These are phyloP conservation scores for Escallonia rubra DNA, from an alignment of 129 eudicot species.

Conservation along the genomic window DNA sequence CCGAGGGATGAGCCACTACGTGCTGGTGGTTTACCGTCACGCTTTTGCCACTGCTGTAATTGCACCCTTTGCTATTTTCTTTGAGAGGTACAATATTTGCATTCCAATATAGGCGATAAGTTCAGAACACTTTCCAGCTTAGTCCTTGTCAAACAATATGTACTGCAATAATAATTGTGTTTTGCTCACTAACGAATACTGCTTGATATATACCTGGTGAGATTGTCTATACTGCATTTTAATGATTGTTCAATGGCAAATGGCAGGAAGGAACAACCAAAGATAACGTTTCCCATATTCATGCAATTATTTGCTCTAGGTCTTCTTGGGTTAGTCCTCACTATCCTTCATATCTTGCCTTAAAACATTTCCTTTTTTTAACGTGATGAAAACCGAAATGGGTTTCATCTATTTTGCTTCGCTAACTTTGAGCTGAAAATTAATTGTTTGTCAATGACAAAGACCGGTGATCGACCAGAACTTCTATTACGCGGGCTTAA, in stretches of 20 bases:
- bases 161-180: no score
- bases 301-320: conserved; percentile 12
- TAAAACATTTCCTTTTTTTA: neutral
- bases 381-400: neutral
- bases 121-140: no score
- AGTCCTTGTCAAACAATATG: no score
- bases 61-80: conserved; percentile 28
- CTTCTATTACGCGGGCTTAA: conserved; percentile 14
- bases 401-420: neutral
- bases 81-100: conserved; percentile 22
- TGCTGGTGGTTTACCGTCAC: conserved; percentile 30
- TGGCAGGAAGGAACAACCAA: conserved; percentile 8
- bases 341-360: neutral
- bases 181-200: no score
- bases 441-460: no score
- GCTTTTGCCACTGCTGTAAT: conserved; percentile 15
- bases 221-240: no score
- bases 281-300: conserved; percentile 7
- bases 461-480: conserved; percentile 19
- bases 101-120: no score
- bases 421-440: neutral
- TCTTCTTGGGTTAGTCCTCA: conserved; percentile 12
- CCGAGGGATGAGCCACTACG: conserved; percentile 30
- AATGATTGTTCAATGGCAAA: no score
- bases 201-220: no score